These are phyloP conservation scores for Calocybe indica DNA, from an alignment of 768 basidiomycete genomes.

Conservation along the genomic window DNA sequence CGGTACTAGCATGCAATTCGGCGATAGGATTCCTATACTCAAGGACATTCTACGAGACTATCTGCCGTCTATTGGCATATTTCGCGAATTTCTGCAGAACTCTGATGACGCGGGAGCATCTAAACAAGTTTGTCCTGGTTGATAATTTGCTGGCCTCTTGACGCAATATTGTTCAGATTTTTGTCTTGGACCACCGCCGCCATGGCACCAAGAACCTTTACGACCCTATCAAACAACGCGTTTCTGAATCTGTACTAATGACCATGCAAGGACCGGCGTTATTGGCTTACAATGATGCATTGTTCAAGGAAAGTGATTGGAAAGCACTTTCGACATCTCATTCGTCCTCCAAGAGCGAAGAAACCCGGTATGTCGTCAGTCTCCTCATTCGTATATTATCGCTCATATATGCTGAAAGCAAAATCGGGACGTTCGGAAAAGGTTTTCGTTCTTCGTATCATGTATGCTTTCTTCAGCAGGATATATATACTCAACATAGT, in stretches of 20 bases:
- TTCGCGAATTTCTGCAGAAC: conserved; percentile 43
- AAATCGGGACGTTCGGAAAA: conserved; percentile 48
- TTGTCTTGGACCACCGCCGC: conserved; percentile 33
- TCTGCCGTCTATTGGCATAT: conserved; percentile 36
- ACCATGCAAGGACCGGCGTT: conserved; percentile 38
- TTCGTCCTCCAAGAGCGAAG: conserved; percentile 39
- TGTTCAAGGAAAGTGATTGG: conserved; percentile 38
- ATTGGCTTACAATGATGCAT: conserved; percentile 39
- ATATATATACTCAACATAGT: neutral
- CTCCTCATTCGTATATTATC: neutral
- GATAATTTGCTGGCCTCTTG: neutral
- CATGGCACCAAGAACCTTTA: conserved; percentile 20
- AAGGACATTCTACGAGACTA: conserved; percentile 33
- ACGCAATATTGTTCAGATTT: conserved; percentile 21
- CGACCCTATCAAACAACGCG: conserved; percentile 8
- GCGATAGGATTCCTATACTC: no score
- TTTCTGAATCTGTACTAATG: conserved; percentile 9
- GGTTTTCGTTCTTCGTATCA: conserved; percentile 49
- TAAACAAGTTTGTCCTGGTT: conserved; percentile 27
- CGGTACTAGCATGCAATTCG: no score
- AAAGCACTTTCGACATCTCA: conserved; percentile 34
- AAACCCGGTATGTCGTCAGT: conserved; percentile 31
- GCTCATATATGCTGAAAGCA: conserved; percentile 20
- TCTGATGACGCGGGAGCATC: conserved; percentile 44
- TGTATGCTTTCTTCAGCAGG: conserved; percentile 19